phyloP scores from a whole-genome alignment of 2,329 filamentous ascomycete genomes.

The Bipolaris sorokiniana region DNA sequence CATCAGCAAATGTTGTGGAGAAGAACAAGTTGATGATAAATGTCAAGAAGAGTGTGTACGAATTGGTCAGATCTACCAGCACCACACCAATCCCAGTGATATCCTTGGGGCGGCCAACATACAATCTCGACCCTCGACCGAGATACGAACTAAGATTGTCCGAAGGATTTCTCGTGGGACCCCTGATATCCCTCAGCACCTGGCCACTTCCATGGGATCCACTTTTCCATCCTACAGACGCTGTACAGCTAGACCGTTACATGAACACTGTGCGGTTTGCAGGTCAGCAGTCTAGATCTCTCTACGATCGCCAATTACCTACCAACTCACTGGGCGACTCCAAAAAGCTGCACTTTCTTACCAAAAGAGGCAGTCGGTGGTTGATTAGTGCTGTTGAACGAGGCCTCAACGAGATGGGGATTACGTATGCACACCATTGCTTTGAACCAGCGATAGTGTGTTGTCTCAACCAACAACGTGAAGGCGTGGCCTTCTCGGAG shows the following conservation, averaged over 20 bases:
- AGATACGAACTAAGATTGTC: conserved; percentile 18
- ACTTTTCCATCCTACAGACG: conserved; percentile 28
- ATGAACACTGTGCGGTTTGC: conserved; percentile 19
- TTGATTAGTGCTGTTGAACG: conserved; percentile 32
- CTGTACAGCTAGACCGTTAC: conserved; percentile 25
- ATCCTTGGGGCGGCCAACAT: not conserved
- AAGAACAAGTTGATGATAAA: conserved; percentile 30
- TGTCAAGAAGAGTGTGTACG: conserved; percentile 16
- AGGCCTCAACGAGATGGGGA: conserved; percentile 29
- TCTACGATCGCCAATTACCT: conserved; percentile 19
- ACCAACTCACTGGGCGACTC: conserved; percentile 27
- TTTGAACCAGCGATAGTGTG: conserved; percentile 27
- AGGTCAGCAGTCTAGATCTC: not conserved
- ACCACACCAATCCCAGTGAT: not conserved
- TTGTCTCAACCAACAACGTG: conserved; percentile 28
- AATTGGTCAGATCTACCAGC: not conserved
- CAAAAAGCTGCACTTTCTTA: conserved; percentile 36
- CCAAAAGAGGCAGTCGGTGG: conserved; percentile 33
- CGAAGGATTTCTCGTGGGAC: conserved; percentile 29
- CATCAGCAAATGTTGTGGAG: conserved; percentile 25
- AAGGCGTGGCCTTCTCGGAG: conserved; percentile 30
- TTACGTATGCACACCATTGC: conserved; percentile 30
- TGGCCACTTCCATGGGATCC: conserved; percentile 40
- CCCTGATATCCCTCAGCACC: conserved; percentile 26
- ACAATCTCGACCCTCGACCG: conserved; percentile 5